phyloP scores from a whole-genome alignment of 192 early-diverging fungal species.

The Tieghemiomyces parasiticus region DNA sequence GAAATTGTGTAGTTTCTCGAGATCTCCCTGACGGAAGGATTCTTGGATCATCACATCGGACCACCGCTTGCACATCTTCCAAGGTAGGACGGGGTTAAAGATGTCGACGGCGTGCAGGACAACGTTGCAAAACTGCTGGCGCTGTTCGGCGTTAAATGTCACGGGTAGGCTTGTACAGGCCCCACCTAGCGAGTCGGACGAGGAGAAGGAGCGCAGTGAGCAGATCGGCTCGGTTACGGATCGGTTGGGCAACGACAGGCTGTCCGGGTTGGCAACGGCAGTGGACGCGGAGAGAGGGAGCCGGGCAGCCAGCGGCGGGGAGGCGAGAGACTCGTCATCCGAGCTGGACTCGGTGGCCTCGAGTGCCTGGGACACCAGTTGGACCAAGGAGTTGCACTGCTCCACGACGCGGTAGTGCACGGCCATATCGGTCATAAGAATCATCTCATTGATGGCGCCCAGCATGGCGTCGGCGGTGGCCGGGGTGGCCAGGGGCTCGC shows the following conservation, averaged over 20 bases:
- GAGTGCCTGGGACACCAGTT: slow-evolving; percentile 18
- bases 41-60: slow-evolving; percentile 74
- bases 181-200: slow-evolving; percentile 11
- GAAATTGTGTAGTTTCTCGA: slow-evolving; percentile 54
- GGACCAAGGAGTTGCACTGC: slow-evolving; percentile 28
- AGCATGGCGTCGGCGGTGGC: slow-evolving; percentile 25
- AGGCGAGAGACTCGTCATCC: slow-evolving; percentile 13
- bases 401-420: slow-evolving; percentile 63
- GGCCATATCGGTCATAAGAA: slow-evolving; percentile 85
- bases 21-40: slow-evolving; percentile 77
- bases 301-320: background rate
- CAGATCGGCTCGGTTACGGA: background rate
- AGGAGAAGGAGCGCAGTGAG: slow-evolving; percentile 8
- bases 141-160: slow-evolving; percentile 28
- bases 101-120: slow-evolving; percentile 84
- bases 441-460: slow-evolving; percentile 44
- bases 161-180: slow-evolving; percentile 4
- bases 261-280: background rate
- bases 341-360: slow-evolving; percentile 8
- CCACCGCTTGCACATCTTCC: slow-evolving; percentile 76
- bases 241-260: slow-evolving; percentile 3
- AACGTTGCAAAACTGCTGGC: slow-evolving; percentile 43
- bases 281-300: background rate
- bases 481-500: slow-evolving; percentile 31
- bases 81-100: slow-evolving; percentile 74